Base-by-base conservation (phyloP, 805 yeast genomes). In the Yarrowia sp. region DNA sequence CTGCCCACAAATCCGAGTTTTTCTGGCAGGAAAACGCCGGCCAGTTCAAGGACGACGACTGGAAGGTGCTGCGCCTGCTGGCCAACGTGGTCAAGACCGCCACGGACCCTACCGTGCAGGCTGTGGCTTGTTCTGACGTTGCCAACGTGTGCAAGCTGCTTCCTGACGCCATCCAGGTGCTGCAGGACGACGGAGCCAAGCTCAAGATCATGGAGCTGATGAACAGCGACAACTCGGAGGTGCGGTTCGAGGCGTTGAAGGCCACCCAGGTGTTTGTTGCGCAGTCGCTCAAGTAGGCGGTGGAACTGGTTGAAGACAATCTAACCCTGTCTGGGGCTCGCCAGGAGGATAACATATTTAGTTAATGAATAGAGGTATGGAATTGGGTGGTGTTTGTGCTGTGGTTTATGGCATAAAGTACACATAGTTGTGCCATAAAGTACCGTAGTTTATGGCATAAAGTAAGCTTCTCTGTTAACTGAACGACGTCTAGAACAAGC, bases 201-300 rank as follows among this genome's bases (percentile, higher is more conserved):
- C 77, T 87, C 21, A 83, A 84, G 72, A 83, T 94, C 63, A 93
- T 94, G 98, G 82, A 82, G 65, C 79, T 91, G 66, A 85, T 94
- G 84, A 84, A 83, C 69, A 84, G 85, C 63, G 82, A 86, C 41
- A 92, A 91, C 72, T 81, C 92, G 21, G 94, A 90, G 71, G 92
- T 94, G 67, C 89, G 93, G 72, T 94, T 87, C 72, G 97, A 93
- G 77, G 98, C 98, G 1, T 81, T 94, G 71, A 90, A 89, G 73
- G 91, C 97, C 4, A 90, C 97, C n/a, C 99, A 94, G 77, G 82
- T 86, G 63, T 83, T 94, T 69, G 96, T 94, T 61, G 90, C 97
- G 3, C 90, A 90, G 70, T 80, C 87, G n/a, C 82, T 87, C 67
- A 81, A 76, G 65, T 74, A 66, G 64, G 21, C n/a, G 24, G 6